These are phyloP conservation scores for Entelexis sorbosivorans DNA, from an alignment of 1,139 yeast genomes.

Conservation along the genomic window DNA sequence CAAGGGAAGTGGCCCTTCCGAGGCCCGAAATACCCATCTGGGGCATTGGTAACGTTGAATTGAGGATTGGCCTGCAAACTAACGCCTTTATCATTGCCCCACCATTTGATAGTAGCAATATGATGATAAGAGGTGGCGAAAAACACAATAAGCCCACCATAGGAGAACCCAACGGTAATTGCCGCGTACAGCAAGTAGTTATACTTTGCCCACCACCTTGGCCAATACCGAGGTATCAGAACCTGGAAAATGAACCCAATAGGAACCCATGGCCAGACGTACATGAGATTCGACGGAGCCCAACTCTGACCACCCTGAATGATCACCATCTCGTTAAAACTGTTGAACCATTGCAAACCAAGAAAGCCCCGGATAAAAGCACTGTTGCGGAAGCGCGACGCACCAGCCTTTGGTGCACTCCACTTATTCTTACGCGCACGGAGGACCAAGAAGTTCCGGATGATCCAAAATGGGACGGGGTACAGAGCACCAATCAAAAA, in stretches of 20 bases:
- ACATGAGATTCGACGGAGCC: conserved; percentile 43
- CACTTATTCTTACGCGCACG: conserved; percentile 23
- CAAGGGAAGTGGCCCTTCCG: conserved; percentile 2
- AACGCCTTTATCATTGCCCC: conserved; percentile 45
- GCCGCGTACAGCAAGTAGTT: conserved; percentile 51
- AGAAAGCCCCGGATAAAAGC: conserved; percentile 5
- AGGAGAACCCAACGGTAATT: conserved; percentile 50
- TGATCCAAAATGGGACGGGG: conserved; percentile 36
- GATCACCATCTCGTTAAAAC: conserved; percentile 44
- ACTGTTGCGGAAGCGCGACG: conserved; percentile 13
- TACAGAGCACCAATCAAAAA: conserved; percentile 34
- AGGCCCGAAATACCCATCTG: conserved; percentile 6
- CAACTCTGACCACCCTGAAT: conserved; percentile 33
- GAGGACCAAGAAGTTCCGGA: conserved; percentile 35
- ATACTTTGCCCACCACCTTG: conserved; percentile 44
- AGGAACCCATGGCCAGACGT: conserved; percentile 42
- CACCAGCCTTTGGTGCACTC: conserved; percentile 30
- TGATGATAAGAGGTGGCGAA: conserved; percentile 29
- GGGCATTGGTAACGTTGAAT: neutral
- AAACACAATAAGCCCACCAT: conserved; percentile 26
- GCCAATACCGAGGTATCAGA: conserved; percentile 37
- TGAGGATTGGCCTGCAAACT: neutral
- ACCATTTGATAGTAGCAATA: conserved; percentile 37
- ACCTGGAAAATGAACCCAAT: conserved; percentile 35
- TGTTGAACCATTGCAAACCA: conserved; percentile 35